A percentile compares a stretch with the other conserved stretches of the same genome.
phyloP scores from a whole-genome alignment of 2,329 filamentous ascomycete species.

The Fusarium tupiense region DNA sequence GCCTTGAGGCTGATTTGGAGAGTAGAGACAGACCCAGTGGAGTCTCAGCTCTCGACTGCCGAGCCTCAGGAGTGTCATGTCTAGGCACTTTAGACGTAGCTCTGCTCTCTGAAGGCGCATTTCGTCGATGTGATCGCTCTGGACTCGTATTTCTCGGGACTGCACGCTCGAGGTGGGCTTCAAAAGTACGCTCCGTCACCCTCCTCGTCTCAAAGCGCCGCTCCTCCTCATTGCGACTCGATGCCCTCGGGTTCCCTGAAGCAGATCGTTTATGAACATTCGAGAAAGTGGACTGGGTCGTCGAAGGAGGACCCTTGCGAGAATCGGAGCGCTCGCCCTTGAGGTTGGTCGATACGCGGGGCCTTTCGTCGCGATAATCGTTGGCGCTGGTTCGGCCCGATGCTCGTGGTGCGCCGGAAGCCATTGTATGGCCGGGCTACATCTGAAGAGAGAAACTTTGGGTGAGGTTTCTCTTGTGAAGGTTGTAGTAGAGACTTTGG shows the following conservation, averaged over 20 bases:
- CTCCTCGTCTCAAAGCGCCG: slow-evolving; percentile 62
- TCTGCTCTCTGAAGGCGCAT: slow-evolving; percentile 50
- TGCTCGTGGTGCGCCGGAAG: slow-evolving; percentile 53
- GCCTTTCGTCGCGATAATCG: slow-evolving; percentile 48
- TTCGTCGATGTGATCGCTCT: slow-evolving; percentile 60
- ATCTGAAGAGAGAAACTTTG: slow-evolving; percentile 42
- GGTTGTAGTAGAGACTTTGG: background rate
- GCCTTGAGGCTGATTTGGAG: background rate
- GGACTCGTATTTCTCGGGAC: slow-evolving; percentile 68
- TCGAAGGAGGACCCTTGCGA: slow-evolving; percentile 50
- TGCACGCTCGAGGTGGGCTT: slow-evolving; percentile 71
- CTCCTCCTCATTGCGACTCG: slow-evolving; percentile 56
- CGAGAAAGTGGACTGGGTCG: slow-evolving; percentile 48
- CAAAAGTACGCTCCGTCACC: slow-evolving; percentile 63
- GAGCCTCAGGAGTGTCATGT: slow-evolving; percentile 57
- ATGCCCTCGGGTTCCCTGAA: slow-evolving; percentile 65
- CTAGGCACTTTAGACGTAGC: slow-evolving; percentile 51
- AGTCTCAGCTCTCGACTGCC: slow-evolving; percentile 55
- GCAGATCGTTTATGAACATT: slow-evolving; percentile 64
- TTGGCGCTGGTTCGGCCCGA: slow-evolving; percentile 57
- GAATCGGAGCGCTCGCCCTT: slow-evolving; percentile 50
- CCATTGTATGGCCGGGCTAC: slow-evolving; percentile 52
- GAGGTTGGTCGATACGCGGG: slow-evolving; percentile 49
- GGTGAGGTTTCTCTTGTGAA: background rate
- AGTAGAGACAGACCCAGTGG: slow-evolving; percentile 56